Conservation (phyloP, 495 filamentous ascomycete species). For the Baudoinia panamericana region DNA sequence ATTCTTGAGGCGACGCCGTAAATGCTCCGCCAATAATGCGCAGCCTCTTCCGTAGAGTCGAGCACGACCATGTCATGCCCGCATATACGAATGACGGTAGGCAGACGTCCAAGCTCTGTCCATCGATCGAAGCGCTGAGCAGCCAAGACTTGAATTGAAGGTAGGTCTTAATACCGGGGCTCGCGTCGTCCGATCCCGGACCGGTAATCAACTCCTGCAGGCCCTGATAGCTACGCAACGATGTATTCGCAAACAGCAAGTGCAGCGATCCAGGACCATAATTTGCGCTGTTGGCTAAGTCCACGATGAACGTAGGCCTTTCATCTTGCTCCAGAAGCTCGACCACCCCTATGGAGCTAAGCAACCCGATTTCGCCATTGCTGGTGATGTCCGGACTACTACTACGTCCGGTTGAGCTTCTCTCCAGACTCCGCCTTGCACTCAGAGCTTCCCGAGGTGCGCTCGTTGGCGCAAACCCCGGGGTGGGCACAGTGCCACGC, state of each 20-base stretch:
- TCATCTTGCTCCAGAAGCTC: conserved; percentile 57
- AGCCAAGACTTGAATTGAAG: conserved; percentile 51
- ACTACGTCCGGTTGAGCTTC: conserved; percentile 26
- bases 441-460: conserved; percentile 21
- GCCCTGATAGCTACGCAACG: conserved; percentile 37
- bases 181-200: conserved; percentile 24
- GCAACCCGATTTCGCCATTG: conserved; percentile 21
- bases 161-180: conserved; percentile 19
- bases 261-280: conserved; percentile 38
- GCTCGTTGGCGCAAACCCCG: conserved; percentile 35
- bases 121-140: conserved; percentile 36
- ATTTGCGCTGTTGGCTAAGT: conserved; percentile 42
- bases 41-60: conserved; percentile 47
- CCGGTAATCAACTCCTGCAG: conserved; percentile 39
- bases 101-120: conserved; percentile 34
- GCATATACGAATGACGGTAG: conserved; percentile 40
- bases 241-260: conserved; percentile 46
- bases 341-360: conserved; percentile 45
- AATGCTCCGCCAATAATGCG: conserved; percentile 44
- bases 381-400: conserved; percentile 20
- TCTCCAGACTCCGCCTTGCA: conserved; percentile 32
- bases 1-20: conserved; percentile 9
- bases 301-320: conserved; percentile 54
- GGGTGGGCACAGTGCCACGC: conserved; percentile 42
- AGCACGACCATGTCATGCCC: conserved; percentile 49